These are phyloP conservation scores for Reticulascus tulasneorum DNA, from an alignment of 2,329 filamentous ascomycete species.

Conservation along the genomic window DNA sequence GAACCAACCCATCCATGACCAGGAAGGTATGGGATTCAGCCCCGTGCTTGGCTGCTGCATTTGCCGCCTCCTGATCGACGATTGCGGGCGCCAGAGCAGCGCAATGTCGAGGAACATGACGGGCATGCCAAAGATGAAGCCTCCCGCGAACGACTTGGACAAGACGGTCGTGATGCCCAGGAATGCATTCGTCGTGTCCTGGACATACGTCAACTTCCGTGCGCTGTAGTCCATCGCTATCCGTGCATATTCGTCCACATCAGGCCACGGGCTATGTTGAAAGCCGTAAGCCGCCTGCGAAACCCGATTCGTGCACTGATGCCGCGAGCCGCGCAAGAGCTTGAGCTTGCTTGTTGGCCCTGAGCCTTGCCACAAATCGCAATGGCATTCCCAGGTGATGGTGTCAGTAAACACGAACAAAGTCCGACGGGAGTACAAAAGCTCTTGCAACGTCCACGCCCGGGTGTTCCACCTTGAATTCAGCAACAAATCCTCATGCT, in stretches of 20 bases:
- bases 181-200: conserved; percentile 40
- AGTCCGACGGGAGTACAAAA: conserved; percentile 36
- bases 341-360: conserved; percentile 18
- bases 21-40: conserved; percentile 31
- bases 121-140: conserved; percentile 42
- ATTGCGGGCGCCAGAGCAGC: conserved; percentile 40
- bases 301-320: conserved; percentile 25
- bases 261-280: conserved; percentile 39
- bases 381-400: conserved; percentile 43
- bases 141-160: conserved; percentile 35
- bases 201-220: conserved; percentile 32
- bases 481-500: conserved; percentile 34
- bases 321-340: conserved; percentile 11
- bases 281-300: conserved; percentile 30
- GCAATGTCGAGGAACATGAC: conserved; percentile 42
- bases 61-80: conserved; percentile 35
- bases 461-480: conserved; percentile 34
- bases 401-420: conserved; percentile 40
- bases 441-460: conserved; percentile 41
- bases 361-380: conserved; percentile 33
- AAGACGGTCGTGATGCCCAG: conserved; percentile 38
- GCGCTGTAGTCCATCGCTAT: conserved; percentile 40
- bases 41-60: conserved; percentile 24
- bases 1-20: conserved; percentile 47
- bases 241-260: conserved; percentile 40